Percentiles rank a stretch among this genome's conserved stretches.
These are phyloP conservation scores for Lactarius vividus DNA, from an alignment of 768 basidiomycete genomes.

Conservation along the genomic window DNA sequence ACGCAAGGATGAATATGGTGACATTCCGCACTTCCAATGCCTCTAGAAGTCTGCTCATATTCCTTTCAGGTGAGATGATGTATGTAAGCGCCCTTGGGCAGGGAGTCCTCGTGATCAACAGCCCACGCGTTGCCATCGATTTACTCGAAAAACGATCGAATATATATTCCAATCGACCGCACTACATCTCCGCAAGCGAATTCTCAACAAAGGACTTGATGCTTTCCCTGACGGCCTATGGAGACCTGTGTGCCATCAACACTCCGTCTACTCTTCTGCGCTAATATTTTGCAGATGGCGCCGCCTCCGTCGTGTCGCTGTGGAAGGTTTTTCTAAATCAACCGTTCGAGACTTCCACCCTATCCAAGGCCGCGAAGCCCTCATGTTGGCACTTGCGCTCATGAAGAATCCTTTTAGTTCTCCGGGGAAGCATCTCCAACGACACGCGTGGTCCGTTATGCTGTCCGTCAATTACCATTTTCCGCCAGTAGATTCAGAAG, in stretches of 20 bases:
- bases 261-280: not conserved
- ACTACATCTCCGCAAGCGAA: slow-evolving; percentile 32
- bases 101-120: slow-evolving; percentile 34
- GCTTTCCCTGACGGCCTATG: slow-evolving; percentile 30
- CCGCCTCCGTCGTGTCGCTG: slow-evolving; percentile 30
- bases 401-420: slow-evolving; percentile 29
- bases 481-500: slow-evolving; percentile 20
- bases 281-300: slow-evolving; percentile 23
- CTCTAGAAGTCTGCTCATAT: not conserved
- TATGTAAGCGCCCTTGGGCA: slow-evolving; percentile 34
- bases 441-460: slow-evolving; percentile 27
- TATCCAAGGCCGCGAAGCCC: slow-evolving; percentile 35
- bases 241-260: slow-evolving; percentile 12
- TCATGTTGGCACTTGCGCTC: slow-evolving; percentile 28
- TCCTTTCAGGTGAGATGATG: slow-evolving; percentile 32
- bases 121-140: slow-evolving; percentile 29
- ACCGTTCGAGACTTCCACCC: slow-evolving; percentile 30
- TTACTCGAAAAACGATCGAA: slow-evolving; percentile 28
- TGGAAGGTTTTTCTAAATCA: slow-evolving; percentile 31
- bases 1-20: slow-evolving; percentile 2
- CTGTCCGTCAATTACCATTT: slow-evolving; percentile 25
- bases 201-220: slow-evolving; percentile 32
- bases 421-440: slow-evolving; percentile 30
- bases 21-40: not conserved
- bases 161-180: not conserved